A percentile compares a stretch with the other conserved stretches of the same genome.
Evolutionary conservation across 805 yeast species (phyloP).

Genomic region (Kregervanrija delftensis): DNA sequence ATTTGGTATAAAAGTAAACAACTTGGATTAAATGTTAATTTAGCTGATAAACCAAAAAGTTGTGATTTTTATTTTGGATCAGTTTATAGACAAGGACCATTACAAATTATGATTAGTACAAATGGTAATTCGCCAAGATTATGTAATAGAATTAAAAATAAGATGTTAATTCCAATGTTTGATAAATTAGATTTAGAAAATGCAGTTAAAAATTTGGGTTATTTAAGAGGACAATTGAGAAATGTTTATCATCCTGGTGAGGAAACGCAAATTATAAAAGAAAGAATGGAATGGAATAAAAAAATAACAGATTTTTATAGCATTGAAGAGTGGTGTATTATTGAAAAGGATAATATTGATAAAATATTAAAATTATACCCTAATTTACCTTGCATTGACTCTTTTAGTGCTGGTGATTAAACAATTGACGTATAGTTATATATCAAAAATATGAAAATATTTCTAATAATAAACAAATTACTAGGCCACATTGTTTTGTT

Average conservation of each 20-base stretch:
- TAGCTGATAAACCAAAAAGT: conserved; percentile 77
- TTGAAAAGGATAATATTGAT: conserved; percentile 31
- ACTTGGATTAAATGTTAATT: conserved; percentile 55
- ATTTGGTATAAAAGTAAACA: conserved; percentile 46
- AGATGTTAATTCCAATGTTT: conserved; percentile 39
- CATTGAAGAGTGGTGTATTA: conserved; percentile 52
- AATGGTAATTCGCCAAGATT: conserved; percentile 79
- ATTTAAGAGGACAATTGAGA: conserved; percentile 45
- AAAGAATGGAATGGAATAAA: conserved; percentile 68
- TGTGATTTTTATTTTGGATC: conserved; percentile 88
- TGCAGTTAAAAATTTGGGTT: conserved; percentile 57
- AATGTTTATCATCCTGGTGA: conserved; percentile 34
- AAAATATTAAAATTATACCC: conserved; percentile 44
- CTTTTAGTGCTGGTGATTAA: background rate
- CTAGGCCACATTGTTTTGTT: background rate
- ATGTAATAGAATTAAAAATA: conserved; percentile 53
- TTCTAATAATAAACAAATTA: background rate
- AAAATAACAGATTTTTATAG: conserved; percentile 53
- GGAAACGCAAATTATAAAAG: conserved; percentile 41
- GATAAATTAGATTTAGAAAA: conserved; percentile 37
- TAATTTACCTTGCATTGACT: conserved; percentile 31
- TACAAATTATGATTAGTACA: conserved; percentile 77
- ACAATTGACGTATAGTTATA: background rate
- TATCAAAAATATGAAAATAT: background rate
- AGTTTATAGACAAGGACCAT: conserved; percentile 60